Conservation (phyloP, 2,329 filamentous ascomycete genomes). For the Neocucurbitaria cava region DNA sequence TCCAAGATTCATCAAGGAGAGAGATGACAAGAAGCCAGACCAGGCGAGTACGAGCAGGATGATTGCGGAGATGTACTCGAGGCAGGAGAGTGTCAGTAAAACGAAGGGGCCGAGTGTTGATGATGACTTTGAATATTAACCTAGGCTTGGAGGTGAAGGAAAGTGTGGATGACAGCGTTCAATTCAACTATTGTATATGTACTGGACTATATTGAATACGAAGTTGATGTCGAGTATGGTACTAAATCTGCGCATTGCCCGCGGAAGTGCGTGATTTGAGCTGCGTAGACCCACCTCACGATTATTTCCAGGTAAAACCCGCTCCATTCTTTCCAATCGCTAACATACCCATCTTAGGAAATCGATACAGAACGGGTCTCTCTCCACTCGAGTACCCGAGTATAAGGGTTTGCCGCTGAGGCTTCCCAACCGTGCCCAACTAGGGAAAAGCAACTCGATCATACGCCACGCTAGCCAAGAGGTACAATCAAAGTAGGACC, state of each 20-base stretch:
- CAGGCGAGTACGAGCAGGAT: conserved; percentile 83
- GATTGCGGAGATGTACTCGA: conserved; percentile 96
- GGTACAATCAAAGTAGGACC: not conserved
- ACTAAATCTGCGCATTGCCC: no score
- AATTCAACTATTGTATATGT: not conserved
- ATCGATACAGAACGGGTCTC: no score
- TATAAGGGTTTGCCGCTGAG: not conserved
- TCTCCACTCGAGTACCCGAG: not conserved
- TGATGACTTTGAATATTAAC: conserved; percentile 95
- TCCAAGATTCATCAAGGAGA: conserved; percentile 86
- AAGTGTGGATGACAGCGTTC: no score
- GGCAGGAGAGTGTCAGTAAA: conserved; percentile 89
- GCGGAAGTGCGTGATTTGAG: no score
- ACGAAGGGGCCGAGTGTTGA: conserved; percentile 86
- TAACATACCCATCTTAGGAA: no score
- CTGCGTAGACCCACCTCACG: no score
- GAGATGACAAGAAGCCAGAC: conserved; percentile 96
- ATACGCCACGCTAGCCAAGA: not conserved
- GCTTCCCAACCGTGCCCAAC: not conserved
- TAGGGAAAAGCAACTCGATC: not conserved
- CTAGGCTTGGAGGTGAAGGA: no score
- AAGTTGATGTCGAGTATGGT: not conserved
- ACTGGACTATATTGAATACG: not conserved
- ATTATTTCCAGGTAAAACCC: no score
- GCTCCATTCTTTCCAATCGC: not conserved